A percentile compares a stretch with the other conserved stretches of the same genome.
Conservation (phyloP, 352 stramenopile species). For the Elongisporangium anandrum region DNA sequence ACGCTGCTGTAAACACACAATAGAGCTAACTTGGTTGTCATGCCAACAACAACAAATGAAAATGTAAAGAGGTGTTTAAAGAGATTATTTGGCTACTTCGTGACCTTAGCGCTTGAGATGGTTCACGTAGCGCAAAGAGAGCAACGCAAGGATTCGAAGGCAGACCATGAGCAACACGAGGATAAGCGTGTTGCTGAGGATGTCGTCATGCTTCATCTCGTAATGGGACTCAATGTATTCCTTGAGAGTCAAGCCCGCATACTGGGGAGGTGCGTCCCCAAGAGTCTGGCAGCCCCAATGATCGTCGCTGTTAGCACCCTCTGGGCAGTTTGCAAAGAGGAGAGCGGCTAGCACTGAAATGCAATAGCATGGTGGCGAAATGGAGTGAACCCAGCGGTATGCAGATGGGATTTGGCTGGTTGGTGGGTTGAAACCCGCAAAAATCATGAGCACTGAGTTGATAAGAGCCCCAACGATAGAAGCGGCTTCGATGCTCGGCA, state of each 20-base stretch:
- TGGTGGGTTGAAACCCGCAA: not conserved
- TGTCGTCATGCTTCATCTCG: slow-evolving; percentile 21
- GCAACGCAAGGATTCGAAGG: slow-evolving; percentile 33
- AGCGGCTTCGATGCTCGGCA: slow-evolving; percentile 2
- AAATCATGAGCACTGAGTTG: slow-evolving; percentile 30
- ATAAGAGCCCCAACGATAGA: slow-evolving; percentile 15
- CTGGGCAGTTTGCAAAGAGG: slow-evolving; percentile 13
- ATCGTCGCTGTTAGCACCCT: not conserved
- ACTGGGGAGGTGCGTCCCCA: slow-evolving; percentile 7
- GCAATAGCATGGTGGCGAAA: slow-evolving; percentile 16
- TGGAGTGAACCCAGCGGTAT: slow-evolving; percentile 57
- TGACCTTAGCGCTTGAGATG: slow-evolving; percentile 31
- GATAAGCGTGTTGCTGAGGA: slow-evolving; percentile 22
- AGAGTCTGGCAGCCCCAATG: slow-evolving; percentile 12
- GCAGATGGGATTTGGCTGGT: slow-evolving; percentile 13
- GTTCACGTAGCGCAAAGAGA: slow-evolving; percentile 43
- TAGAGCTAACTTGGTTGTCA: not conserved
- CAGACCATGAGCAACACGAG: slow-evolving; percentile 29
- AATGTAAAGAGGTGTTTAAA: too few relatives aligned
- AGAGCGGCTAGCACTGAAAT: slow-evolving; percentile 10
- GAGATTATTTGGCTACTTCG: too few relatives aligned
- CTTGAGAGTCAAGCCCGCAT: slow-evolving; percentile 15
- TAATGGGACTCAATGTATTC: slow-evolving; percentile 26
- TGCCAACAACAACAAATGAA: too few relatives aligned
- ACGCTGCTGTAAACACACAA: slow-evolving; percentile 54